A percentile compares a stretch with the other conserved stretches of the same genome.
Evolutionary conservation across 2,329 filamentous ascomycete genomes (phyloP).

Genomic region (Colletotrichum sojae): DNA sequence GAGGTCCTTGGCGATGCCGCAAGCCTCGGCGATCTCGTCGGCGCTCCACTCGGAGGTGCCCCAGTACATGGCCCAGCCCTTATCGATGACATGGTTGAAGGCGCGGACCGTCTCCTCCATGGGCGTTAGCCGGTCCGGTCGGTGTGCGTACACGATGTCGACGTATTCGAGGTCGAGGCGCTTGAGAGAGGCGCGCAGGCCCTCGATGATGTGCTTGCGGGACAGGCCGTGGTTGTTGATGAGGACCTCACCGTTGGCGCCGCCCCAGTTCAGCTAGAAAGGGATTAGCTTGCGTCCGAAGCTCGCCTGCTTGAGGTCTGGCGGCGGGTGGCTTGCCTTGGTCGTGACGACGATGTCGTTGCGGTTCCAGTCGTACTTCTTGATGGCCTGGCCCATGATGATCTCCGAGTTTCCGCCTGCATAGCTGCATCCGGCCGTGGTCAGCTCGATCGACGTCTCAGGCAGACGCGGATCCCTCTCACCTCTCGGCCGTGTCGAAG

Average conservation of each 20-base stretch:
- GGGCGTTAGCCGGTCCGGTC: conserved; percentile 76
- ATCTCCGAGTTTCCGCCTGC: conserved; percentile 74
- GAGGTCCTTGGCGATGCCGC: conserved; percentile 71
- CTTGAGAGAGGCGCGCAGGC: conserved; percentile 68
- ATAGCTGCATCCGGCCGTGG: conserved; percentile 53
- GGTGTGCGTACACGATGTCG: conserved; percentile 79
- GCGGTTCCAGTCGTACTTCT: conserved; percentile 72
- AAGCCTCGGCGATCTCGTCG: conserved; percentile 76
- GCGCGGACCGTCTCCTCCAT: conserved; percentile 80
- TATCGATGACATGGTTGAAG: conserved; percentile 79
- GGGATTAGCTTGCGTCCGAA: background rate
- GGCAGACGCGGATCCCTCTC: conserved; percentile 44
- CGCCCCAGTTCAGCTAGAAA: conserved; percentile 73
- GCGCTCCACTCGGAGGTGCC: conserved; percentile 80
- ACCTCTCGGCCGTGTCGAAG: conserved; percentile 72
- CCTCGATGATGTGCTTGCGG: conserved; percentile 74
- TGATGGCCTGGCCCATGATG: conserved; percentile 74
- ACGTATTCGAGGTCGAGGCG: conserved; percentile 73
- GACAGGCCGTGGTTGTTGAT: conserved; percentile 74
- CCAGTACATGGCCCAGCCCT: conserved; percentile 80
- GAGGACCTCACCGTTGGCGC: conserved; percentile 71
- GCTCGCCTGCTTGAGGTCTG: background rate
- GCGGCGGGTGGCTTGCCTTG: conserved; percentile 55
- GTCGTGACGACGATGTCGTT: conserved; percentile 72
- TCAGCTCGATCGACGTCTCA: conserved; percentile 45